Conservation (phyloP, 228 moss, liverwort and hornwort species). For the Sphagnum fallax region DNA sequence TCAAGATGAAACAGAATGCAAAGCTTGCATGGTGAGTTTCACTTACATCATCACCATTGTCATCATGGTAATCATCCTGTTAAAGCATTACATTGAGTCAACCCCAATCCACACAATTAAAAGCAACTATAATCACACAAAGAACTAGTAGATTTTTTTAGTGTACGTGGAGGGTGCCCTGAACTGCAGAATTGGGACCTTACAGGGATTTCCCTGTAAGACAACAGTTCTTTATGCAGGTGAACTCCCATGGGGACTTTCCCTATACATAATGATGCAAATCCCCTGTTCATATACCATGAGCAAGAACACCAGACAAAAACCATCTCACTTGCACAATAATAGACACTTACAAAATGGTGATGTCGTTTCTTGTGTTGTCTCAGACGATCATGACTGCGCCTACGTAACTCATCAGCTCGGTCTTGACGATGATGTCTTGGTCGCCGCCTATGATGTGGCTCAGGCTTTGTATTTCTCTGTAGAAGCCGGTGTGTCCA, state of each 20-base stretch:
- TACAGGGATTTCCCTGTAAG: neutral
- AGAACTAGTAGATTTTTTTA: neutral
- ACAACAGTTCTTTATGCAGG: neutral
- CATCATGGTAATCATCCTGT: slow-evolving; percentile 24
- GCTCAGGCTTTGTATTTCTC: no score
- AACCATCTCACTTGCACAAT: neutral
- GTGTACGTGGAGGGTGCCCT: neutral
- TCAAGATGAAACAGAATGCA: neutral
- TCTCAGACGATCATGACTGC: slow-evolving; percentile 12
- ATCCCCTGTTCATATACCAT: slow-evolving; percentile 2
- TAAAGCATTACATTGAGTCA: neutral
- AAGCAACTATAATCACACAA: neutral
- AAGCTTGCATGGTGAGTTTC: slow-evolving; percentile 11
- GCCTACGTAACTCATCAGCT: slow-evolving; percentile 14
- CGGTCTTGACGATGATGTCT: slow-evolving; percentile 21
- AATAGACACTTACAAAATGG: slow-evolving; percentile 20
- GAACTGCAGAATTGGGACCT: neutral
- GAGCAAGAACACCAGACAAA: neutral
- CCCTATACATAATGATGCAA: no score
- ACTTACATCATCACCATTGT: slow-evolving; percentile 32
- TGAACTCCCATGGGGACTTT: no score
- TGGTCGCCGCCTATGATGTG: slow-evolving; percentile 16
- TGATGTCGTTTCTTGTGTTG: slow-evolving; percentile 11
- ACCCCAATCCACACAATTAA: neutral
- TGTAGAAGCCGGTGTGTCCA: no score